Percentiles rank a stretch among this genome's conserved stretches.
Conservation (phyloP, 768 basidiomycete genomes). For the Hygrophorus russula region DNA sequence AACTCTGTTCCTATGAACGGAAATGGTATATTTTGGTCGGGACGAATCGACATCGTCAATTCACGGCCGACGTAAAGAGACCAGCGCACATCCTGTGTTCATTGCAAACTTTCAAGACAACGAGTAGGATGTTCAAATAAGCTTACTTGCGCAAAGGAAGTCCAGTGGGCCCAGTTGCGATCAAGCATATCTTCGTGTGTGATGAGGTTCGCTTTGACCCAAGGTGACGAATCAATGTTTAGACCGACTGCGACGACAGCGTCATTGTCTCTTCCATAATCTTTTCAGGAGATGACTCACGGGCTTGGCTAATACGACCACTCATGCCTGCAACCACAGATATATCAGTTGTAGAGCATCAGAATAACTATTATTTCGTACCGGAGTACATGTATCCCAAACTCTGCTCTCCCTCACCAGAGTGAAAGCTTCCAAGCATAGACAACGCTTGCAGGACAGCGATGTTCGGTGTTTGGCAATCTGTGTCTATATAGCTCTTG, state of each 20-base stretch:
- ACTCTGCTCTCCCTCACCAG: conserved; percentile 34
- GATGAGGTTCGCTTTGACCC: conserved; percentile 43
- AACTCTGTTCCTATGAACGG: conserved; percentile 38
- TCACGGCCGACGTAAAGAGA: conserved; percentile 53
- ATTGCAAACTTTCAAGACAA: neutral
- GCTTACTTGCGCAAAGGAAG: conserved; percentile 40
- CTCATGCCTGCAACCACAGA: conserved; percentile 33
- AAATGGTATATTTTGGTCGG: conserved; percentile 26
- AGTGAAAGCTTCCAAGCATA: conserved; percentile 32
- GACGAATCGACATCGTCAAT: conserved; percentile 24
- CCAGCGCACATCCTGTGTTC: conserved; percentile 45
- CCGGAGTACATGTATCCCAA: conserved; percentile 38
- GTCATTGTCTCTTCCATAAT: neutral
- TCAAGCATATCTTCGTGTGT: conserved; percentile 41
- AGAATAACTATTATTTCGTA: conserved; percentile 26
- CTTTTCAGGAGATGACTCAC: conserved; percentile 25
- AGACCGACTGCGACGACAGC: conserved; percentile 35
- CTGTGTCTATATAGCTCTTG: conserved; percentile 34
- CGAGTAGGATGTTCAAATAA: neutral
- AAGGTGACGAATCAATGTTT: conserved; percentile 42
- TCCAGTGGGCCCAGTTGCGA: conserved; percentile 52
- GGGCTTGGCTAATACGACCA: conserved; percentile 45
- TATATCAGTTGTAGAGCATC: conserved; percentile 4
- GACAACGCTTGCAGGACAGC: conserved; percentile 33
- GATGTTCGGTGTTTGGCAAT: conserved; percentile 34